A percentile compares a stretch with the other conserved stretches of the same genome.
phyloP scores from a whole-genome alignment of 495 filamentous ascomycete genomes.

The Penicillium lividum region DNA sequence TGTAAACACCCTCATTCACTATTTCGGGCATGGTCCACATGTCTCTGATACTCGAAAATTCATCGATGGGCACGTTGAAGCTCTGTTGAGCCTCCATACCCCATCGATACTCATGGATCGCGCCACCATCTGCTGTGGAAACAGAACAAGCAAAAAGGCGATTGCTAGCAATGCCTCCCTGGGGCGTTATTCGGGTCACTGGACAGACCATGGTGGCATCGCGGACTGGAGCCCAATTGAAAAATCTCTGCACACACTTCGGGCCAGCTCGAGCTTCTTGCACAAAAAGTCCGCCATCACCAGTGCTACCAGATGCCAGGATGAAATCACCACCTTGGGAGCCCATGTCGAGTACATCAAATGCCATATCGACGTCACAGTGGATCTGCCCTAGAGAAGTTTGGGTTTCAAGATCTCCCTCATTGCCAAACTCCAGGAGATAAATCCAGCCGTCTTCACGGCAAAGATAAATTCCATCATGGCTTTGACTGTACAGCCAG shows the following conservation, averaged over 20 bases:
- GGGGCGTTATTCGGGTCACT: slow-evolving; percentile 18
- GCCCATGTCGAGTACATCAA: slow-evolving; percentile 50
- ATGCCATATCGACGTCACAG: slow-evolving; percentile 48
- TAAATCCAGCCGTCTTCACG: slow-evolving; percentile 78
- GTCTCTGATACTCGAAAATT: slow-evolving; percentile 34
- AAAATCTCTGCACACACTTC: slow-evolving; percentile 58
- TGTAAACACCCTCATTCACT: slow-evolving; percentile 38
- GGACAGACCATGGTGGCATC: slow-evolving; percentile 62
- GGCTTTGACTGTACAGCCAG: slow-evolving; percentile 54
- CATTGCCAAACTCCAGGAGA: slow-evolving; percentile 61
- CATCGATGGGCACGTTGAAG: slow-evolving; percentile 50
- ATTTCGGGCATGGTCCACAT: slow-evolving; percentile 54
- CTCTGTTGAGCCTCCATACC: slow-evolving; percentile 69
- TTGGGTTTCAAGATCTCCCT: slow-evolving; percentile 39
- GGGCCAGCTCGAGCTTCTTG: slow-evolving; percentile 56
- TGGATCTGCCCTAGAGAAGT: slow-evolving; percentile 41
- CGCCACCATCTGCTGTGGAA: slow-evolving; percentile 50
- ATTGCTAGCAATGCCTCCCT: slow-evolving; percentile 27
- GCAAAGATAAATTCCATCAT: slow-evolving; percentile 75
- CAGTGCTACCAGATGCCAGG: slow-evolving; percentile 75
- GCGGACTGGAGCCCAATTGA: slow-evolving; percentile 81
- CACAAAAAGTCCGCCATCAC: slow-evolving; percentile 76
- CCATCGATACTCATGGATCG: slow-evolving; percentile 68
- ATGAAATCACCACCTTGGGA: slow-evolving; percentile 69
- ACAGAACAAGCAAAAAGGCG: slow-evolving; percentile 45